Conservation (phyloP, 2,329 filamentous ascomycete species). For the Alternaria solani region DNA sequence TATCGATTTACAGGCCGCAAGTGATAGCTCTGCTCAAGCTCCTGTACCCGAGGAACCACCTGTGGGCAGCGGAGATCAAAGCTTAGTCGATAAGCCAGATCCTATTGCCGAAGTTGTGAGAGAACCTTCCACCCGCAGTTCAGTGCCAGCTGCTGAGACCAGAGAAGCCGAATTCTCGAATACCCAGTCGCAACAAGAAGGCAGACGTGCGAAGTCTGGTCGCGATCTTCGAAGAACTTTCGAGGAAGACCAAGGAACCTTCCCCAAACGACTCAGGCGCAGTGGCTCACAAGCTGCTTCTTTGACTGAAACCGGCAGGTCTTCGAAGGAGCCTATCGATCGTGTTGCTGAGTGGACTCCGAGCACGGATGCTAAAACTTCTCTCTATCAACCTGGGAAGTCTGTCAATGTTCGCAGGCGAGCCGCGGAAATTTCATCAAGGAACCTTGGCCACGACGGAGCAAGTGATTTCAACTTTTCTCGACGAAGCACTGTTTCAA, state of each 20-base stretch:
- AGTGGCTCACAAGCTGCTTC: conserved; percentile 22
- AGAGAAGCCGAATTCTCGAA: conserved; percentile 18
- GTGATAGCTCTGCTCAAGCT: conserved; percentile 6
- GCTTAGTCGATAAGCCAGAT: not conserved
- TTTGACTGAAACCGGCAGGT: conserved; percentile 14
- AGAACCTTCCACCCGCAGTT: conserved; percentile 16
- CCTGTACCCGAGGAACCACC: not conserved
- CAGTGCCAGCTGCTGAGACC: conserved; percentile 29
- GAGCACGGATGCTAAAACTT: conserved; percentile 6
- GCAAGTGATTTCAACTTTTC: conserved; percentile 28
- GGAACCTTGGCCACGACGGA: conserved; percentile 35
- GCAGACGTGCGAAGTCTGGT: conserved; percentile 26
- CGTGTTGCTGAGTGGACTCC: conserved; percentile 10
- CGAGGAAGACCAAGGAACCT: conserved; percentile 9
- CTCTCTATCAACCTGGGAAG: conserved; percentile 17
- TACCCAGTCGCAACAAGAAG: conserved; percentile 3
- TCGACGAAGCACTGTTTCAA: conserved; percentile 16
- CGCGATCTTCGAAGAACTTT: conserved; percentile 33
- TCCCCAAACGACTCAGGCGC: conserved; percentile 10
- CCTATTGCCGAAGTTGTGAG: conserved; percentile 27
- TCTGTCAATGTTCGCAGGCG: conserved; percentile 10
- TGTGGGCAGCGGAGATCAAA: conserved; percentile 4
- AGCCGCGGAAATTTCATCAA: conserved; percentile 21
- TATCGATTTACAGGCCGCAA: conserved; percentile 2
- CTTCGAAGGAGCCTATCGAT: conserved; percentile 7